Evolutionary conservation across 805 yeast species (phyloP), one percentile per base, ranked within the genome.

Genomic region (Hanseniaspora clermontiae): DNA sequence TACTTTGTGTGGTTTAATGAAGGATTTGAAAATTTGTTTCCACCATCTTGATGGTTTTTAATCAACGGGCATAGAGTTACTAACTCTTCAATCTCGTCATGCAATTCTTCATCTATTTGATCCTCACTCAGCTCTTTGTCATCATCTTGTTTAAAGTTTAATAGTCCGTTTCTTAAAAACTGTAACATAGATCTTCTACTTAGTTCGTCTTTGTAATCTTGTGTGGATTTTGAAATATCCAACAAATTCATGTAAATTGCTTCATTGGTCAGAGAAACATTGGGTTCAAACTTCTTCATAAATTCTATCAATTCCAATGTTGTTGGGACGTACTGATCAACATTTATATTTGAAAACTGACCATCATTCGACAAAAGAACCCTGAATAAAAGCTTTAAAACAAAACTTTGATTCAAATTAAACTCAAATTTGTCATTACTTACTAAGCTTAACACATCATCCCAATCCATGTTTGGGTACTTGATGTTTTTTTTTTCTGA

Each of bases 11-110:
- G 82, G 75, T 57, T 84, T 70, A n/a, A 82, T 72, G 24, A 79
- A 72, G 71, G 87, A 74, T 5, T 82, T 68, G 1, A 79, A 74
- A 34, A 73, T 76, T 42, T 85, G 70, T 79, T 88, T 80, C 47
- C 81, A 80, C 66, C 95, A 77, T 64, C 96, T 78, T 20, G 97
- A 96, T 49, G 85, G 78, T 67, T 90, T 96, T 71, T 93, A 97
- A 62, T 8, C 17, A 53, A 17, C 8, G 57, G 51, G 11, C 46
- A 46, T 20, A 46, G 7, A 10, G 50, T 46, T 3, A 53, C 51
- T 31, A 53, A 6, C 31, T 53, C 57, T 45, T 85, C 89, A 53
- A 78, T 74, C 61, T 83, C 89, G 62, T 74, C 80, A n/a, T 78
- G 74, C 3, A 86, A 79, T 11, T 81, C 69, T 61, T 78, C 79